A percentile compares a stretch with the other conserved stretches of the same genome.
phyloP scores from a whole-genome alignment of 2,329 filamentous ascomycete species.

The Lojkania enalia region DNA sequence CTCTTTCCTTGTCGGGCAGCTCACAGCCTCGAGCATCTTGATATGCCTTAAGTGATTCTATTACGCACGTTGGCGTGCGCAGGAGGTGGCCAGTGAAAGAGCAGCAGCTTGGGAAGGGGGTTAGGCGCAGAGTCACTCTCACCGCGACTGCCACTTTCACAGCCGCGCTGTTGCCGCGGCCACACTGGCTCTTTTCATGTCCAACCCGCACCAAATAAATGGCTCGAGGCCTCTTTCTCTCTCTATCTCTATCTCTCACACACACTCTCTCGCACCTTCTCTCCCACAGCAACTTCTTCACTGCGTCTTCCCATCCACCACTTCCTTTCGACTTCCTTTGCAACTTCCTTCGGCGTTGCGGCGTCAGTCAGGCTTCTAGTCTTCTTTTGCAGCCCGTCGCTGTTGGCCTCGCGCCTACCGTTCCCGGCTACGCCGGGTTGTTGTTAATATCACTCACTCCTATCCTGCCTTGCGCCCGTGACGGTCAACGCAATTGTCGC shows the following conservation, averaged over 20 bases:
- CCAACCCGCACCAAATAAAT: not conserved
- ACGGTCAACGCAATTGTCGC: slow-evolving; percentile 1
- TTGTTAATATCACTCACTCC: too few species aligned
- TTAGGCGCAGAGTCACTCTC: too few species aligned
- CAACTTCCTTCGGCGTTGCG: slow-evolving; percentile 7
- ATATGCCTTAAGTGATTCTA: too few species aligned
- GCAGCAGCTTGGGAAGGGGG: too few species aligned
- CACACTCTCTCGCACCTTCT: slow-evolving; percentile 3
- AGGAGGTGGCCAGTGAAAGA: too few species aligned
- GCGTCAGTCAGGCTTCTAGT: not conserved
- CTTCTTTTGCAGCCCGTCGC: too few species aligned
- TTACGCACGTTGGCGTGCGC: too few species aligned
- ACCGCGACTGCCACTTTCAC: not conserved
- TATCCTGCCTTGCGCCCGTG: too few species aligned
- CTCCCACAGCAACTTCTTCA: not conserved
- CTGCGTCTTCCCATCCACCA: not conserved
- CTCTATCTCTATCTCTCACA: not conserved
- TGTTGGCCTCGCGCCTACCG: too few species aligned
- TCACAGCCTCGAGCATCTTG: too few species aligned
- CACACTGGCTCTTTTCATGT: not conserved
- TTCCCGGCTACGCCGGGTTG: too few species aligned
- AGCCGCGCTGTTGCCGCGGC: not conserved
- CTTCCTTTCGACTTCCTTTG: not conserved
- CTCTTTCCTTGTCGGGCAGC: too few species aligned
- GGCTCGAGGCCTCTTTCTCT: not conserved